These are phyloP conservation scores for Neolecta irregularis DNA, from an alignment of 1,139 yeast genomes.

Conservation along the genomic window DNA sequence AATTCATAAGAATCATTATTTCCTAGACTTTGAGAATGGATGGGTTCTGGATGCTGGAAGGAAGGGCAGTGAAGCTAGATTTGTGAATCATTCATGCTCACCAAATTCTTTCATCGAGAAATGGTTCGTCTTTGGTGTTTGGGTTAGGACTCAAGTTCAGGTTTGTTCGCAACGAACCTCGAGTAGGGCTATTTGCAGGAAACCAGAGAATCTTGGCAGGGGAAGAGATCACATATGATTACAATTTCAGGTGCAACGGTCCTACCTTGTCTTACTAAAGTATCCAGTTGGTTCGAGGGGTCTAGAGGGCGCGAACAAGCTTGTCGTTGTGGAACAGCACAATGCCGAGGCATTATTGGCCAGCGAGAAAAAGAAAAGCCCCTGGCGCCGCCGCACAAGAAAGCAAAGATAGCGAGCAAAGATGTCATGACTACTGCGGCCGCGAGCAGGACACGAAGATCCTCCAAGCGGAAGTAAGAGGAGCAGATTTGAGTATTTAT, in stretches of 20 bases:
- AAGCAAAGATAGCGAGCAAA: not conserved
- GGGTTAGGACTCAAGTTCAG: no score
- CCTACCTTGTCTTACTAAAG: not conserved
- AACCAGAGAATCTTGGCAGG: slow-evolving; percentile 24
- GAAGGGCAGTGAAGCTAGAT: slow-evolving; percentile 30
- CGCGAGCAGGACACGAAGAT: not conserved
- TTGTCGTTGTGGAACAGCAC: slow-evolving; percentile 27
- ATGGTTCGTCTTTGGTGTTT: slow-evolving; percentile 28
- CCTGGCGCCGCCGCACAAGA: not conserved
- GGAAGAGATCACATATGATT: slow-evolving; percentile 29
- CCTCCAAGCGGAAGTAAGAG: no score
- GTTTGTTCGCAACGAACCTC: no score
- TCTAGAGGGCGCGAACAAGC: slow-evolving; percentile 26
- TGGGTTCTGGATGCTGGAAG: slow-evolving; percentile 28
- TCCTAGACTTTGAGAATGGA: slow-evolving; percentile 27
- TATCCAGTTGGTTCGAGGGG: slow-evolving; percentile 23
- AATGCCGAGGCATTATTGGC: slow-evolving; percentile 29
- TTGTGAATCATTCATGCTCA: slow-evolving; percentile 31
- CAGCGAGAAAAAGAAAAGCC: slow-evolving; percentile 10
- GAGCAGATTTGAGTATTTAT: no score
- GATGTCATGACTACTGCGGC: not conserved
- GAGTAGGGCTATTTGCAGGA: slow-evolving; percentile 30
- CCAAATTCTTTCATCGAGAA: slow-evolving; percentile 32
- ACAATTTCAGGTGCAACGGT: slow-evolving; percentile 23
- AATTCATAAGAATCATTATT: slow-evolving; percentile 17